Percentiles rank a stretch among this genome's conserved stretches.
Conservation (phyloP, 2,329 filamentous ascomycete genomes). For the Arthroderma sp. region DNA sequence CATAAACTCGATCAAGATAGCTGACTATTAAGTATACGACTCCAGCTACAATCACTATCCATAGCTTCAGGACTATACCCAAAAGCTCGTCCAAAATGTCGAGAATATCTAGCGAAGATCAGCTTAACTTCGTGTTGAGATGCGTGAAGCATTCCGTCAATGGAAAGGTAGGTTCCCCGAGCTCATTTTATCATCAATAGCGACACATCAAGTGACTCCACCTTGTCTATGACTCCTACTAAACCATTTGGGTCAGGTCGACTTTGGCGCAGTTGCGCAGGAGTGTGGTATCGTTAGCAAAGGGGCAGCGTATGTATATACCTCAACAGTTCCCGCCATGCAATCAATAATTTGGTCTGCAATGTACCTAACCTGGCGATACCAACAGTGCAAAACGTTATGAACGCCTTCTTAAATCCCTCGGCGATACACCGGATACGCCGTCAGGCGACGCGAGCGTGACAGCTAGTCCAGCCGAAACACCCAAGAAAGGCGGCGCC, state of each 20-base stretch:
- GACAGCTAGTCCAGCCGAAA: slow-evolving; percentile 12
- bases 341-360: too few relatives aligned
- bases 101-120: slow-evolving; percentile 38
- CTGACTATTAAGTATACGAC: too few relatives aligned
- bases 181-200: not conserved
- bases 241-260: slow-evolving; percentile 36
- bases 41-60: not conserved
- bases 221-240: not conserved
- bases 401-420: slow-evolving; percentile 50
- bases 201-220: not conserved
- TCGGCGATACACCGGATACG: slow-evolving; percentile 5
- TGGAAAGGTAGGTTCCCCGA: slow-evolving; percentile 41
- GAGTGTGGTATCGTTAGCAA: slow-evolving; percentile 52
- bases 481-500: slow-evolving; percentile 9
- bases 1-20: too few relatives aligned
- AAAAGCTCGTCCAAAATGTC: slow-evolving; percentile 30
- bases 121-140: slow-evolving; percentile 52
- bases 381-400: slow-evolving; percentile 50
- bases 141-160: slow-evolving; percentile 50
- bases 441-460: not conserved
- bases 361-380: not conserved
- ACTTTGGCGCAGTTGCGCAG: slow-evolving; percentile 51
- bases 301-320: slow-evolving; percentile 53
- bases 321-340: too few relatives aligned
- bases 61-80: not conserved